Evolutionary conservation across 495 filamentous ascomycete species (phyloP).

Genomic region (Penicillium samsonianum): DNA sequence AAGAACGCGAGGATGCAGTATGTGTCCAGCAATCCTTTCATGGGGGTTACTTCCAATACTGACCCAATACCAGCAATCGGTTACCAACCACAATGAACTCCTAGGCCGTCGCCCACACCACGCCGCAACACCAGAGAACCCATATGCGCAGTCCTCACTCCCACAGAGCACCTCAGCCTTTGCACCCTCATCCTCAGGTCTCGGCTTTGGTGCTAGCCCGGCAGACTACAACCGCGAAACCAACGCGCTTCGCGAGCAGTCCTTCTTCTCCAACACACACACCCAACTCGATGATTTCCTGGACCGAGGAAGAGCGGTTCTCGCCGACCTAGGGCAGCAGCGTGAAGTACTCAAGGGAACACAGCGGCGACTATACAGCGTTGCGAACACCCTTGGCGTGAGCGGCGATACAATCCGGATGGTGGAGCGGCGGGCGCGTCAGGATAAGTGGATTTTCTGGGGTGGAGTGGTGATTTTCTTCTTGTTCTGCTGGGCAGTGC

Average conservation of each 20-base stretch:
- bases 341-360: constrained; percentile 93
- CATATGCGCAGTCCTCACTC: constrained; percentile 69
- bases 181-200: constrained; percentile 43
- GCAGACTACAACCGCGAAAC: constrained; percentile 68
- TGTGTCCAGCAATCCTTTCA: constrained; percentile 14
- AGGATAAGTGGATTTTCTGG: constrained; percentile 99
- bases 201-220: constrained; percentile 55
- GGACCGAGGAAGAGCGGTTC: constrained; percentile 83
- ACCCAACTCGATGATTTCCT: constrained; percentile 89
- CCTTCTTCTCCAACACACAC: constrained; percentile 78
- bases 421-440: constrained; percentile 84
- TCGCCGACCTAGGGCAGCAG: constrained; percentile 87
- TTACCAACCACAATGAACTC: constrained; percentile 78
- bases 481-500: constrained; percentile 82
- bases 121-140: constrained; percentile 89
- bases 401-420: constrained; percentile 95
- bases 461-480: constrained; percentile 87
- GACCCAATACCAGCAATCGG: constrained; percentile 51
- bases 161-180: constrained; percentile 44
- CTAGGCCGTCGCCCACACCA: constrained; percentile 87
- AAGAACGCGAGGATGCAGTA: constrained; percentile 71
- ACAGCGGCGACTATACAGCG: constrained; percentile 84
- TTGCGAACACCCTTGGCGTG: constrained; percentile 90
- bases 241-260: constrained; percentile 87
- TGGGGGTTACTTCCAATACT: constrained; percentile 6